Evolutionary conservation across 805 yeast species (phyloP), one percentile per base, ranked within the genome.

Genomic region (Clavispora santaluciae): DNA sequence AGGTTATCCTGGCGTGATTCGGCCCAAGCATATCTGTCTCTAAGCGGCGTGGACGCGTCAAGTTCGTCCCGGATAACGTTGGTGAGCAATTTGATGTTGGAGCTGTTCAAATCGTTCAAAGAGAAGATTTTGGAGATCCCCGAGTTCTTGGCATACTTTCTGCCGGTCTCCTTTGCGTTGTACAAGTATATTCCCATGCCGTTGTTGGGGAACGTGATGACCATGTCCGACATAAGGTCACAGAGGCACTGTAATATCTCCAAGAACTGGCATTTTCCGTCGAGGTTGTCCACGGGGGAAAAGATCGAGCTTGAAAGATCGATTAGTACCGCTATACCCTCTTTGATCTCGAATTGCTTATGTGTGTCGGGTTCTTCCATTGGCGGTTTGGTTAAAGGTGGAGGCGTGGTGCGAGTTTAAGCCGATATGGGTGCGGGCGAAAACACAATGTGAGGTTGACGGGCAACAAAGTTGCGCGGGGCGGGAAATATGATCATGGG

Each of bases 151-250:
- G 38, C 60, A 49, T 64, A 47, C 22, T 51, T 47, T 6, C 39
- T 31, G 5, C 53, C 39, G 0, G 70, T 61, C 40, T 40, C 65
- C 38, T 47, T 52, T 59, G 76, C 75, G 54, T 75, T 78, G 61
- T 76, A 78, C 12, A 84, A 55, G 52, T 81, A 76, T 35, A 89
- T 75, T 0, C 96, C 97, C 20, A 87, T 66, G 0, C 87, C 90
- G 1, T 91, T 83, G 34, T 70, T 68, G 1, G 89, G 86, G 28
- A 77, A 61, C 0, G 83, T 71, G 24, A 84, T 78, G 2, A 84
- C 78, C 42, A 86, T 65, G 36, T 79, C 82, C 3, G 81, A 69
- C 63, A 88, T 75, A 25, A 87, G 63, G n/a, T 76, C 79, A 39
- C 73, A 66, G 6, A 86, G 66, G 2, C 84, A 72, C 11, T 69